phyloP scores from a whole-genome alignment of 1,139 yeast genomes.

The Scheffersomyces cryptocercus region DNA sequence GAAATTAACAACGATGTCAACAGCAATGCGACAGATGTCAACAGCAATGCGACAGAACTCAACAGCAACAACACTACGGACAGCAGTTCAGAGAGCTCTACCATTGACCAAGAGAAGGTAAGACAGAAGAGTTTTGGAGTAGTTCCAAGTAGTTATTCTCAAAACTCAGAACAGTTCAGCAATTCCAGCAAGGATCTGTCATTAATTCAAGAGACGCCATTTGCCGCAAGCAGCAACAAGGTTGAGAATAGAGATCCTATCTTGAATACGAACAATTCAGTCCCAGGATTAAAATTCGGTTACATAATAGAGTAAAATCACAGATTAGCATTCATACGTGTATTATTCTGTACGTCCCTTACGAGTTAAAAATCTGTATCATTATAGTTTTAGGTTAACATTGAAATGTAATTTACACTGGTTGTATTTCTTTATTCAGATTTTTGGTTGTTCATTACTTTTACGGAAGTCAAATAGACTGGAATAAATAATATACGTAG shows the following conservation, averaged over 20 bases:
- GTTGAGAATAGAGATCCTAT: background rate
- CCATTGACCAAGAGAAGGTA: conserved; percentile 4
- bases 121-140: conserved; percentile 32
- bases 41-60: background rate
- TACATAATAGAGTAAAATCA: conserved; percentile 16
- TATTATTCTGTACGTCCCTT: no score
- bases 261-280: conserved; percentile 1
- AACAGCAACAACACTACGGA: no score
- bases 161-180: no score
- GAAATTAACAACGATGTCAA: conserved; percentile 1
- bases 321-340: no score
- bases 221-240: conserved; percentile 6
- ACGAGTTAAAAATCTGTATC: no score
- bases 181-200: no score
- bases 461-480: background rate
- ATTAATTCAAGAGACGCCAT: no score
- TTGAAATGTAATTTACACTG: no score
- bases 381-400: no score
- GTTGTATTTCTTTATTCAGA: no score
- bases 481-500: background rate
- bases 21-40: background rate
- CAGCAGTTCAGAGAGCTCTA: no score
- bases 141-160: background rate
- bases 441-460: no score
- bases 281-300: conserved; percentile 22